A percentile compares a stretch with the other conserved stretches of the same genome.
Conservation (phyloP, 2,329 filamentous ascomycete species). For the Aspergillus sp. region DNA sequence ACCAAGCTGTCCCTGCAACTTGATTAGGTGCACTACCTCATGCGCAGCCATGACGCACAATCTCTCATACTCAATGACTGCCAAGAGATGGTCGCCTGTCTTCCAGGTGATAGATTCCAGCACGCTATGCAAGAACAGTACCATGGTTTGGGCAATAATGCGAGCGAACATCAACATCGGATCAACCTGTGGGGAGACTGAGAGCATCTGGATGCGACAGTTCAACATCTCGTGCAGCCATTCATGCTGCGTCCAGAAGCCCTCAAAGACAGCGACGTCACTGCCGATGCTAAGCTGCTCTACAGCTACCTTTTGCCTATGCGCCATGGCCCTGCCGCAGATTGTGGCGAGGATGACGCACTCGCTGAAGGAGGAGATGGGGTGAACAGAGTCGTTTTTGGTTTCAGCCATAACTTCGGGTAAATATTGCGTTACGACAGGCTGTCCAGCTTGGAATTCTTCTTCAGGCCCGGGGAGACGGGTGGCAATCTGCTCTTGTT, state of each 20-base stretch:
- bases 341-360: conserved; percentile 34
- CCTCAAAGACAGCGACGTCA: conserved; percentile 10
- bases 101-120: conserved; percentile 22
- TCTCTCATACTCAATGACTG: conserved; percentile 20
- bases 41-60: conserved; percentile 20
- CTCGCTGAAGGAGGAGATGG: conserved; percentile 31
- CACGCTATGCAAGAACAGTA: conserved; percentile 20
- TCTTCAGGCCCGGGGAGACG: conserved; percentile 37
- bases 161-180: conserved; percentile 21
- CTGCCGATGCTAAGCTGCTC: conserved; percentile 13
- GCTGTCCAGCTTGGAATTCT: conserved; percentile 37
- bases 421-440: conserved; percentile 28
- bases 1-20: conserved; percentile 19
- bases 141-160: conserved; percentile 18
- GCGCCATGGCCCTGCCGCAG: conserved; percentile 18
- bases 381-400: conserved; percentile 3
- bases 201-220: conserved; percentile 17
- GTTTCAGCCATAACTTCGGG: conserved; percentile 28
- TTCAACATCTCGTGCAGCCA: conserved; percentile 19
- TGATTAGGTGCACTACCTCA: conserved; percentile 18
- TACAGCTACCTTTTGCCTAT: conserved; percentile 16
- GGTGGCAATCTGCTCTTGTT: conserved; percentile 30
- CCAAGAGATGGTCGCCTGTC: conserved; percentile 19
- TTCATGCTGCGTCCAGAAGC: conserved; percentile 18
- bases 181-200: conserved; percentile 13